Percentiles rank a stretch among this genome's conserved stretches.
phyloP scores from a whole-genome alignment of 495 filamentous ascomycete genomes.

The Penicillium ucsense region DNA sequence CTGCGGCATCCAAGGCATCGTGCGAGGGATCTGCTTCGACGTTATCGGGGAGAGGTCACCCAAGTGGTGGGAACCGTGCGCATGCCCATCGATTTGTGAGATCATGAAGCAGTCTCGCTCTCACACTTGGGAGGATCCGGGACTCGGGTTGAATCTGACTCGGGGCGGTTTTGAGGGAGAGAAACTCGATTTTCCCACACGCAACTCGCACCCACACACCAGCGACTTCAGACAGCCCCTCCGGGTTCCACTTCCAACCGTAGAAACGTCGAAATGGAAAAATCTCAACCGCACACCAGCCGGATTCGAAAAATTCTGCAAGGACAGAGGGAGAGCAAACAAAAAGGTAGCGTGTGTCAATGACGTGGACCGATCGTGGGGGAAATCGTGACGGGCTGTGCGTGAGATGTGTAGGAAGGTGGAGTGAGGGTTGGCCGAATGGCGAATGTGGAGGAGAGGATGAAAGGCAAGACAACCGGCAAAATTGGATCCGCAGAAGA shows the following conservation, averaged over 20 bases:
- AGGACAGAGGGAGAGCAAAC: background rate
- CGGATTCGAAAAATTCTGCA: background rate
- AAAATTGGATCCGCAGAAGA: constrained; percentile 10
- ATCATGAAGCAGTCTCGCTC: constrained; percentile 31
- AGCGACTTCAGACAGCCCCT: constrained; percentile 14
- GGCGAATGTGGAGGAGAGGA: background rate
- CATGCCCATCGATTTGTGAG: constrained; percentile 39
- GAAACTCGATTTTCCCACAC: background rate
- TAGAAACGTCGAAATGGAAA: constrained; percentile 1
- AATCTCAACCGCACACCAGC: background rate
- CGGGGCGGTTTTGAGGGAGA: constrained; percentile 10
- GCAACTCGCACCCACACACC: constrained; percentile 7
- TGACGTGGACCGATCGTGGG: background rate
- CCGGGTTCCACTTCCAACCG: constrained; percentile 10
- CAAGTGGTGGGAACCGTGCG: constrained; percentile 23
- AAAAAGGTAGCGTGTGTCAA: background rate
- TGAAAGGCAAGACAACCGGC: background rate
- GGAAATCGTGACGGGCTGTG: background rate
- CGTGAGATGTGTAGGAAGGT: background rate
- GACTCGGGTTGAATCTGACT: constrained; percentile 5
- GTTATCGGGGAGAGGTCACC: constrained; percentile 37
- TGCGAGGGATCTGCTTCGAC: constrained; percentile 27
- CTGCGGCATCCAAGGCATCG: constrained; percentile 34
- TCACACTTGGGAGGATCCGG: background rate
- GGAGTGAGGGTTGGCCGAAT: background rate